Evolutionary conservation across 768 basidiomycete genomes (phyloP), one percentile per base, ranked within the genome.

Genomic region (Goffeauzyma gilvescens): DNA sequence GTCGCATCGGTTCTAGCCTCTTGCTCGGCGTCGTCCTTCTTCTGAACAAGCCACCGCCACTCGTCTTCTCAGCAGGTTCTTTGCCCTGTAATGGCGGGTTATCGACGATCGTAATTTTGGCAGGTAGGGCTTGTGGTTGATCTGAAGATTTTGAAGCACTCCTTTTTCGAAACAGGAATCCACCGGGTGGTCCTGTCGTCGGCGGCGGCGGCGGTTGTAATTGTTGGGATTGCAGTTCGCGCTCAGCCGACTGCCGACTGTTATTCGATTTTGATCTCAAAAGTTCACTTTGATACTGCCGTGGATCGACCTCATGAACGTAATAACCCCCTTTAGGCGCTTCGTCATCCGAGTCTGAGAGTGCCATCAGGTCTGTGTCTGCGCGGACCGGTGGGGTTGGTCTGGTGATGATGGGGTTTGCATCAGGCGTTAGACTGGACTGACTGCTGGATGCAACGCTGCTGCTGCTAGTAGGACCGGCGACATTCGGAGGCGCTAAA

Each of bases 331-430:
- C 59, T 3, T 39, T 50, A 2, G 61, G 61, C 1, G 52, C 52
- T 21, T 63, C 61, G 21, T 63, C 61, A 38, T 63, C 61, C 9
- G 61, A 63, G 32, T 63, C 61, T n/a, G 61, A 63, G 1, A 59
- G 57, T 4, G 58, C 28, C 57, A 60, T 60, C 28, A 60, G 28
- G 38, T 58, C 57, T 1, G 53, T 36, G 38, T 63, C 61, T 4
- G 59, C 61, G 21, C 56, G 54, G 32, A 57, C 47, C 10, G 45
- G 38, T 3, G 51, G 42, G 7, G 58, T 53, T 10, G 50, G 42
- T 7, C 48, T 28, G n/a, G n/a, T n/a, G n/a, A n/a, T n/a, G n/a
- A n/a, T n/a, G n/a, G n/a, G n/a, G n/a, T n/a, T n/a, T n/a, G n/a
- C n/a, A n/a, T n/a, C n/a, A n/a, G n/a, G n/a, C n/a, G n/a, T n/a